Base-by-base conservation (phyloP, 371 early-diverging fungal genomes). In the Actinomucor elegans region DNA sequence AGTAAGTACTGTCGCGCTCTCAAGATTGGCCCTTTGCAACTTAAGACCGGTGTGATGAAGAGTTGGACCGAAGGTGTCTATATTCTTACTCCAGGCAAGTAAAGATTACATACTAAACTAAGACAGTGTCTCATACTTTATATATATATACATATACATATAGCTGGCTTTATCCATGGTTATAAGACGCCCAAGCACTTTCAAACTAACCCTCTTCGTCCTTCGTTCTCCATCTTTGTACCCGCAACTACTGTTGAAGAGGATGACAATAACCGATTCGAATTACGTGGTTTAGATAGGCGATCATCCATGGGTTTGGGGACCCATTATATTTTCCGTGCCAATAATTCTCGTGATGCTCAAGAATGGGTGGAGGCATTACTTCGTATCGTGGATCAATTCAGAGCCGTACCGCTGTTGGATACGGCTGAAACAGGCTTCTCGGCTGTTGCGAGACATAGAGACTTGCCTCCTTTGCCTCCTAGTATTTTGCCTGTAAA, bases 91-190 rank as follows among this genome's bases (percentile, higher is more conserved):
- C 71, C 75, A 40, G 64, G 77, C 73, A 64, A 57, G 46, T 41
- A 20, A n/a, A n/a, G n/a, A n/a, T 11, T 40, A 21, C 32, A 3
- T 45, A 18, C 12, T 0, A 15, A 23, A n/a, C n/a, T n/a, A n/a
- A n/a, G n/a, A n/a, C n/a, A n/a, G n/a, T n/a, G n/a, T n/a, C 12
- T 2, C 20, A 11, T 23, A 2, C n/a, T 48, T 31, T 31, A 27
- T 38, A 4, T 43, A 18, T 29, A 31, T 29, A 6, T 55, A 9
- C 21, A 4, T 33, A 31, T 28, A 34, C 37, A 18, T 40, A 15
- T 48, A 76, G 75, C 66, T 54, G 79, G 79, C 1, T 78, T 64
- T 38, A 50, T 78, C 34, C 79, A 78, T 63, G 73, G 75, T 5
- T 78, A 69, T 51, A 73, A 68, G 42, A 59, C 67, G 5, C 59